Percentiles rank a stretch among this genome's conserved stretches.
Conservation (phyloP, 2,329 filamentous ascomycete genomes). For the Curvularia spicifera region DNA sequence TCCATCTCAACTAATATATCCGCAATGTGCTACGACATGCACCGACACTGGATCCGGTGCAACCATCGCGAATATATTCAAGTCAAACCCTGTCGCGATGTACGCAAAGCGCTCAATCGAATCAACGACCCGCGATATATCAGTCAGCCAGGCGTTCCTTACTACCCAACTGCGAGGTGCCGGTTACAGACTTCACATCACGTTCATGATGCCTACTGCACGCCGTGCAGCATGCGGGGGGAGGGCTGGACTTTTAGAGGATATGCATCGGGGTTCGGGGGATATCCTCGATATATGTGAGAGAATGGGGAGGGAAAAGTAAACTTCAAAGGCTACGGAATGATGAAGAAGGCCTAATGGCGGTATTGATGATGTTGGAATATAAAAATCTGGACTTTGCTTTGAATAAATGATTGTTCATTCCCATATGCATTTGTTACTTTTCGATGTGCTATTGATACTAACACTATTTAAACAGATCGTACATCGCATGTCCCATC, state of each 20-base stretch:
- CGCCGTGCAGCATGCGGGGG: conserved; percentile 2
- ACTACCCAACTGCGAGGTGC: conserved; percentile 5
- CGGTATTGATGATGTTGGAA: not conserved
- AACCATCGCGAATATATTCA: conserved; percentile 14
- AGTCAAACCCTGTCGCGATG: conserved; percentile 3
- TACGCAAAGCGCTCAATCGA: conserved; percentile 3
- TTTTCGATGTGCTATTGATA: not conserved
- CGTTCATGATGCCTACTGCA: conserved; percentile 6
- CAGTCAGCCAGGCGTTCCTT: conserved; percentile 10
- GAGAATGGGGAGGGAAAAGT: not conserved
- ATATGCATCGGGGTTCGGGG: conserved; percentile 1
- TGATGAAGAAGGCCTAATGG: too few relatives aligned
- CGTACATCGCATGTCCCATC: not conserved
- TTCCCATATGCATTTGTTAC: not conserved
- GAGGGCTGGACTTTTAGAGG: conserved; percentile 16
- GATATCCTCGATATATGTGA: conserved; percentile 5
- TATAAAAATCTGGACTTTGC: not conserved
- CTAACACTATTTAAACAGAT: not conserved
- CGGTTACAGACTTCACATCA: conserved; percentile 1
- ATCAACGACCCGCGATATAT: conserved; percentile 16
- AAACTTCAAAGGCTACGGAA: too few relatives aligned
- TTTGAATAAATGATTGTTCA: not conserved
- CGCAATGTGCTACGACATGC: conserved; percentile 12
- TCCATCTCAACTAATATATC: not conserved
- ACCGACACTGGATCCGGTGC: conserved; percentile 12